A percentile compares a stretch with the other conserved stretches of the same genome.
Evolutionary conservation across 192 early-diverging fungal species (phyloP).

Genomic region (Pecoramyces ruminantium): DNA sequence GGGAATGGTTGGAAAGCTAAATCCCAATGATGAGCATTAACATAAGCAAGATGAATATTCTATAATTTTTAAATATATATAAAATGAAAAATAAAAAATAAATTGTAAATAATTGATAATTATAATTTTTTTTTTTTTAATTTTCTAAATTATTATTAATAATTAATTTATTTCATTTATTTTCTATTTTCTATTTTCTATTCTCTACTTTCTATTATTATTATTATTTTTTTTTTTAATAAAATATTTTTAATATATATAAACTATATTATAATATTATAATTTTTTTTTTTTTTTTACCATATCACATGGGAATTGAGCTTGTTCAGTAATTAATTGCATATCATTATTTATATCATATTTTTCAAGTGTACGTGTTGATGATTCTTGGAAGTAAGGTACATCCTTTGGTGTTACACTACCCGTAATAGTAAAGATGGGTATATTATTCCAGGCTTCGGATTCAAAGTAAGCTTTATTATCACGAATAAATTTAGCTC

Average conservation of each 20-base stretch:
- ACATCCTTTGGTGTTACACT: background rate
- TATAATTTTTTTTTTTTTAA: too few species aligned
- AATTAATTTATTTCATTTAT: too few species aligned
- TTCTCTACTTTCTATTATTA: too few species aligned
- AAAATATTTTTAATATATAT: too few species aligned
- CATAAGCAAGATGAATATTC: background rate
- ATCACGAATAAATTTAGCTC: background rate
- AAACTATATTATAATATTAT: too few species aligned
- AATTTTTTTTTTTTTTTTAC: background rate
- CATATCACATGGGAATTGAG: background rate
- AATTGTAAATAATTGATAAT: too few species aligned
- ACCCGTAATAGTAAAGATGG: background rate
- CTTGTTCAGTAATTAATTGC: background rate
- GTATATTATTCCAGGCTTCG: background rate
- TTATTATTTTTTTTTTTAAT: too few species aligned
- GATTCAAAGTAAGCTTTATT: background rate
- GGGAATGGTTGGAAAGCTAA: background rate
- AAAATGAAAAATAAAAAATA: too few species aligned
- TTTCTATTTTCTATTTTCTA: too few species aligned
- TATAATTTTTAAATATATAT: too few species aligned
- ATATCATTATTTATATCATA: background rate
- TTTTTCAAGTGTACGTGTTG: background rate
- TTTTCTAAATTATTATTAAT: too few species aligned
- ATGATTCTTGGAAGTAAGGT: background rate
- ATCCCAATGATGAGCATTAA: background rate